Evolutionary conservation across 2,329 filamentous ascomycete species (phyloP).

Genomic region (Trichothecium sympodiale): DNA sequence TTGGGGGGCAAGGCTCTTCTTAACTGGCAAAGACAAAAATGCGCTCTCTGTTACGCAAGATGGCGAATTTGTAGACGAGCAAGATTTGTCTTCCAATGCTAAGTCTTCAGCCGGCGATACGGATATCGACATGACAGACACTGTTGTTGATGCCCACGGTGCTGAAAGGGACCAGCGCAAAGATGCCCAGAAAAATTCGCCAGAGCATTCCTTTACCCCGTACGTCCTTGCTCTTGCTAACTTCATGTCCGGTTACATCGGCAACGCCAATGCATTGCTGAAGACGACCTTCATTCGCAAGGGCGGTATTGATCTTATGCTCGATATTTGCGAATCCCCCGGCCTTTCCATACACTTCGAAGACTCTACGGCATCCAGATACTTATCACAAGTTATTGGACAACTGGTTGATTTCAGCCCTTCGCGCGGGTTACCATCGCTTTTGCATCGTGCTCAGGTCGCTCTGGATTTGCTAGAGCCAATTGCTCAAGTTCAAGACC

Average conservation of each 20-base stretch:
- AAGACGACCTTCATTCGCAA: constrained; percentile 64
- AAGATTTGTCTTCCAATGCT: constrained; percentile 16
- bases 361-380: constrained; percentile 54
- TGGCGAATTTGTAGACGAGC: constrained; percentile 17
- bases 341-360: constrained; percentile 56
- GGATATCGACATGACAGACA: constrained; percentile 60
- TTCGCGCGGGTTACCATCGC: constrained; percentile 68
- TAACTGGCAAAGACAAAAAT: constrained; percentile 46
- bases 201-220: constrained; percentile 36
- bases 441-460: constrained; percentile 63
- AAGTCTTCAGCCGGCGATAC: constrained; percentile 23
- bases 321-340: constrained; percentile 75
- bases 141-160: constrained; percentile 10
- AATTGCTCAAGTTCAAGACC: constrained; percentile 31
- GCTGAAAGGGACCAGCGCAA: constrained; percentile 6
- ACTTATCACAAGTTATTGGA: constrained; percentile 63
- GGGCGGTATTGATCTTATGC: constrained; percentile 70
- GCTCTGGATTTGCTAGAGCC: constrained; percentile 58
- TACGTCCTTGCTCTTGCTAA: constrained; percentile 68
- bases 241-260: constrained; percentile 66
- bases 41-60: constrained; percentile 41
- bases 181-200: constrained; percentile 12
- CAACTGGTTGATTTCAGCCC: constrained; percentile 72
- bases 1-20: constrained; percentile 71
- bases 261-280: constrained; percentile 50